Evolutionary conservation across 208 protist species (phyloP), one percentile per base, ranked within the genome.

Genomic region (Acanthamoeba castellanii): DNA sequence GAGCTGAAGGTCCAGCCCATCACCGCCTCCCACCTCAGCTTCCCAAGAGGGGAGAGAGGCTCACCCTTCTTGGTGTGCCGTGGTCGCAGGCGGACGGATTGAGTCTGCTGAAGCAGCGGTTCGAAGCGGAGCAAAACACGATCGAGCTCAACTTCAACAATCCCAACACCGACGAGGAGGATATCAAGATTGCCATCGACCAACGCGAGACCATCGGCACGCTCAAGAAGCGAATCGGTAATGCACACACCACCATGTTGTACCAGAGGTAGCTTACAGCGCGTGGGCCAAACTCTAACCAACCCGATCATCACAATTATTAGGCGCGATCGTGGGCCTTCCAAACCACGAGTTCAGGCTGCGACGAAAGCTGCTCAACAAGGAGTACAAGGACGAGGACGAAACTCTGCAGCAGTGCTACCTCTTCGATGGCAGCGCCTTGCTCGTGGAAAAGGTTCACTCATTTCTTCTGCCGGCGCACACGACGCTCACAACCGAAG

Each of bases 101-200:
- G 57, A 81, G 89, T 30, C 25, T 93, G 34, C n/a, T 93, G n/a
- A 93, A 93, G 68, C 45, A 72, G 42, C 7, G 68, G 89, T 93
- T 93, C 68, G 89, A 93, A 50, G 89, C 42, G 3, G 89, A 93
- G 45, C 57, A 93, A 30, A 93, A 93, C 89, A 81, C 66, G 20
- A 81, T 93, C 42, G 89, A 93, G 45, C 34, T 93, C n/a, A n/a
- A 93, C 68, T 93, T 72, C 64, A 93, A 93, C 89, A 81, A 93
- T 27, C 66, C 89, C 5, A 61, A 81, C 59, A 91, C 66, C 1
- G 89, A 78, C 45, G 89, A 93, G n/a, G 22, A 7, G 1, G 52
- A 93, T 20, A 25, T 72, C 27, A 55, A 42, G 45, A 81, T 93
- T 18, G 59, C 66, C 89, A 57, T 93, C n/a, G 89, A 93, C 42